phyloP scores from a whole-genome alignment of 768 basidiomycete genomes.

The Boletus patriciae region DNA sequence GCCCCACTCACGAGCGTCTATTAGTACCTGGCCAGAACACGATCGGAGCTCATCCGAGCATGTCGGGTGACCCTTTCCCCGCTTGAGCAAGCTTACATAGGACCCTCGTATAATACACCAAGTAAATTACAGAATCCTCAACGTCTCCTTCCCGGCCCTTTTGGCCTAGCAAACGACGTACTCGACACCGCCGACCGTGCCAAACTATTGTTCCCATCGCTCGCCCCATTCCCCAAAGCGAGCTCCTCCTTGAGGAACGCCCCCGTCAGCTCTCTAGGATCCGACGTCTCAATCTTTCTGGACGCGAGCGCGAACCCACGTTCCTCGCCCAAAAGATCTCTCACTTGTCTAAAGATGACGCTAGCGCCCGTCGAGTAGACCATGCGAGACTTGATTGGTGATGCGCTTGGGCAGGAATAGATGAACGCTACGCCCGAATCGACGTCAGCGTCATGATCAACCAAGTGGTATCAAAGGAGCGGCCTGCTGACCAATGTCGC shows the following conservation, averaged over 20 bases:
- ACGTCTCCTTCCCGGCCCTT: constrained; percentile 61
- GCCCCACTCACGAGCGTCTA: neutral
- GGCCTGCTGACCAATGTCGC: constrained; percentile 57
- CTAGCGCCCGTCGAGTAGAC: constrained; percentile 75
- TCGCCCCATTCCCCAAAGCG: constrained; percentile 28
- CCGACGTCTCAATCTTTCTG: constrained; percentile 81
- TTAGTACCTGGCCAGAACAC: constrained; percentile 1
- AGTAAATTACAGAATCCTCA: constrained; percentile 11
- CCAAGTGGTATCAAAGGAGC: neutral
- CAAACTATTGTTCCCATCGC: constrained; percentile 7
- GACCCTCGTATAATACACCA: neutral
- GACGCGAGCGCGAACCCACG: constrained; percentile 43
- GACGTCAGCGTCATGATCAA: constrained; percentile 3
- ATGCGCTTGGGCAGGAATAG: constrained; percentile 83
- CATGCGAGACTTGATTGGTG: constrained; percentile 86
- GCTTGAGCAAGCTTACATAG: neutral
- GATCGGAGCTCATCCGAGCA: constrained; percentile 31
- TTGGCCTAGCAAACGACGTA: constrained; percentile 66
- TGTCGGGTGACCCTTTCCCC: neutral
- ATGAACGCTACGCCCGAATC: constrained; percentile 65
- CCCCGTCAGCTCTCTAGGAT: constrained; percentile 70
- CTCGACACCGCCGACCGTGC: constrained; percentile 25
- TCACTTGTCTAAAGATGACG: constrained; percentile 56
- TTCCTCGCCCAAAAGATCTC: constrained; percentile 47
- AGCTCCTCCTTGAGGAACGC: constrained; percentile 61